phyloP scores from a whole-genome alignment of 164 flowering plant species.

The Stephania japonica region DNA sequence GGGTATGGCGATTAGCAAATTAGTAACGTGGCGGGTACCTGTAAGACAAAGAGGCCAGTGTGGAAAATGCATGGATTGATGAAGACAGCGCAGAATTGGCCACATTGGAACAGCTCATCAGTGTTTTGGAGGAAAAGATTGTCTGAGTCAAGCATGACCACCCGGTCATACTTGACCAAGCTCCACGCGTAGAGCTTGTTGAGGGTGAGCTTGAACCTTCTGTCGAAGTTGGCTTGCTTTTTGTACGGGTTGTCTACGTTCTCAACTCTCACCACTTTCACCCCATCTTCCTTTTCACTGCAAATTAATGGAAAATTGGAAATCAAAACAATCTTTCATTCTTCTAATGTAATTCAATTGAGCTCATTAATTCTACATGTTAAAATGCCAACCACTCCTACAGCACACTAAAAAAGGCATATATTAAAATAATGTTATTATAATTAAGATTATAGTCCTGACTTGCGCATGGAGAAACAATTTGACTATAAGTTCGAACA shows the following conservation, averaged over 20 bases:
- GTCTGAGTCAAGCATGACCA: constrained; percentile 94
- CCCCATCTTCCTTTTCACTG: constrained; percentile 91
- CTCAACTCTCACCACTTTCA: constrained; percentile 70
- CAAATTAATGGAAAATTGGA: background rate
- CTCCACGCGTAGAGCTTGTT: constrained; percentile 98
- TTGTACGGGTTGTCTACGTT: constrained; percentile 76
- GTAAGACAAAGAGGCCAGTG: constrained; percentile 90
- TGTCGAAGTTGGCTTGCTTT: constrained; percentile 34
- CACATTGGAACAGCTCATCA: constrained; percentile 92
- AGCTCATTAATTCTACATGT: too few species aligned
- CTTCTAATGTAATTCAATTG: background rate
- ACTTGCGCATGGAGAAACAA: too few species aligned
- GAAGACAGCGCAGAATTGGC: constrained; percentile 94
- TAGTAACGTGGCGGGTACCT: constrained; percentile 41
- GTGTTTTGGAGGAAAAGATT: constrained; percentile 79
- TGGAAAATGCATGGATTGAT: constrained; percentile 99
- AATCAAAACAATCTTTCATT: background rate
- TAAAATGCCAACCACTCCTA: too few species aligned
- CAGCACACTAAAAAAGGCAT: too few species aligned
- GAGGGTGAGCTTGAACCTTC: constrained; percentile 73
- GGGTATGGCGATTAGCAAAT: too few species aligned
- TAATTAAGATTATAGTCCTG: too few species aligned
- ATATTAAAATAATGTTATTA: too few species aligned
- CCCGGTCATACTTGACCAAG: constrained; percentile 71
- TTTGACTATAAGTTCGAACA: too few species aligned